A percentile compares a stretch with the other conserved stretches of the same genome.
These are phyloP conservation scores for Aspergillus sp. DNA, from an alignment of 2,329 filamentous ascomycete genomes.

Conservation along the genomic window DNA sequence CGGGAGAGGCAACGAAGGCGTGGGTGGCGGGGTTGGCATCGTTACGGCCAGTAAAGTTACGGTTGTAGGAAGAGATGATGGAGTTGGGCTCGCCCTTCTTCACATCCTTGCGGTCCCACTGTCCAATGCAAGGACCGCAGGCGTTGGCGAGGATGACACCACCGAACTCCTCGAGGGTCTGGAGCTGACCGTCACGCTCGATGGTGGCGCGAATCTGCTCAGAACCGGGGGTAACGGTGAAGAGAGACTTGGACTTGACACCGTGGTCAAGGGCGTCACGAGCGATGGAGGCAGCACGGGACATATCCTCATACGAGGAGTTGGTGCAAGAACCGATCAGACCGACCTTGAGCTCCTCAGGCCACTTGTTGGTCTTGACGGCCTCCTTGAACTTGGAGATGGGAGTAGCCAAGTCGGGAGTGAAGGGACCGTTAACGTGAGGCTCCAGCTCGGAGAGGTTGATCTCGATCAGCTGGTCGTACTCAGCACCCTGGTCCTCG, in stretches of 20 bases:
- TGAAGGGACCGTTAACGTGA: slow-evolving; percentile 98
- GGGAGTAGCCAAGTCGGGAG: slow-evolving; percentile 92
- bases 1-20: slow-evolving; percentile 87
- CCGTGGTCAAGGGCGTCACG: slow-evolving; percentile 87
- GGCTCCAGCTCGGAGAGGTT: slow-evolving; percentile 93
- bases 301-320: slow-evolving; percentile 85
- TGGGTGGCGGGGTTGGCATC: slow-evolving; percentile 93
- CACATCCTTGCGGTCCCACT: slow-evolving; percentile 92
- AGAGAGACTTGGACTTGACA: slow-evolving; percentile 86
- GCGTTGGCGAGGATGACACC: slow-evolving; percentile 93
- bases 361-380: slow-evolving; percentile 93
- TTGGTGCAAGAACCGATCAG: slow-evolving; percentile 99
- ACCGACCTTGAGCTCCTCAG: slow-evolving; percentile 91
- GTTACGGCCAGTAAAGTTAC: slow-evolving; percentile 98
- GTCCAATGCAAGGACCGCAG: slow-evolving; percentile 86
- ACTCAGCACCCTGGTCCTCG: slow-evolving; percentile 85
- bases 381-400: slow-evolving; percentile 97
- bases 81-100: slow-evolving; percentile 95
- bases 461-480: slow-evolving; percentile 94
- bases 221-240: slow-evolving; percentile 92
- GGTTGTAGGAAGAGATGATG: slow-evolving; percentile 98
- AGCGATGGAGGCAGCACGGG: slow-evolving; percentile 84
- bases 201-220: slow-evolving; percentile 97
- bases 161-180: slow-evolving; percentile 95
- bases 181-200: slow-evolving; percentile 79